These are phyloP conservation scores for Phytophthora ohioensis DNA, from an alignment of 352 stramenopile species.

Conservation along the genomic window DNA sequence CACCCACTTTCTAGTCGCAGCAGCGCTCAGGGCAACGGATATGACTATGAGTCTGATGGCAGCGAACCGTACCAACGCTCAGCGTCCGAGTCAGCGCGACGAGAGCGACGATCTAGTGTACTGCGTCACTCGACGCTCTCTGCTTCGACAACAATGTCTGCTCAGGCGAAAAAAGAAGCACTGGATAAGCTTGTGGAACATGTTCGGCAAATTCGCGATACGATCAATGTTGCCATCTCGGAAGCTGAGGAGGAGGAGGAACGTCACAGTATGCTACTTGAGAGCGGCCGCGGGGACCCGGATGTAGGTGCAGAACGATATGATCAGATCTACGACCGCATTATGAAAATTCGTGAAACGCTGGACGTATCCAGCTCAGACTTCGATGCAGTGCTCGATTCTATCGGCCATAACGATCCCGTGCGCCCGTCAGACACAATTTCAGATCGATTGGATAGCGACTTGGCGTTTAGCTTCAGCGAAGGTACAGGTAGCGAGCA, in stretches of 20 bases:
- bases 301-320: constrained; percentile 39
- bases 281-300: constrained; percentile 33
- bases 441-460: constrained; percentile 31
- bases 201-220: constrained; percentile 74
- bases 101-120: constrained; percentile 20
- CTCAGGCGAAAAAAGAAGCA: constrained; percentile 47
- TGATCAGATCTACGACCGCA: constrained; percentile 59
- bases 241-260: constrained; percentile 61
- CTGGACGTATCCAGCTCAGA: constrained; percentile 58
- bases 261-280: constrained; percentile 36
- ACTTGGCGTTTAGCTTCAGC: constrained; percentile 38
- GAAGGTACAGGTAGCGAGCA: constrained; percentile 32
- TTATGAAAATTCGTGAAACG: constrained; percentile 60
- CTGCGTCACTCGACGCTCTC: constrained; percentile 45
- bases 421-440: constrained; percentile 22
- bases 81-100: constrained; percentile 19
- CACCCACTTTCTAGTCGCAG: constrained; percentile 17
- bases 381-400: constrained; percentile 55
- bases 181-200: constrained; percentile 68
- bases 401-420: constrained; percentile 34
- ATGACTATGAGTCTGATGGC: constrained; percentile 14
- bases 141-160: constrained; percentile 36
- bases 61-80: constrained; percentile 24
- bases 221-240: constrained; percentile 70
- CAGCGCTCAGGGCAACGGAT: constrained; percentile 20